These are phyloP conservation scores for Trichoderma sp. DNA, from an alignment of 2,329 filamentous ascomycete species.

Conservation along the genomic window DNA sequence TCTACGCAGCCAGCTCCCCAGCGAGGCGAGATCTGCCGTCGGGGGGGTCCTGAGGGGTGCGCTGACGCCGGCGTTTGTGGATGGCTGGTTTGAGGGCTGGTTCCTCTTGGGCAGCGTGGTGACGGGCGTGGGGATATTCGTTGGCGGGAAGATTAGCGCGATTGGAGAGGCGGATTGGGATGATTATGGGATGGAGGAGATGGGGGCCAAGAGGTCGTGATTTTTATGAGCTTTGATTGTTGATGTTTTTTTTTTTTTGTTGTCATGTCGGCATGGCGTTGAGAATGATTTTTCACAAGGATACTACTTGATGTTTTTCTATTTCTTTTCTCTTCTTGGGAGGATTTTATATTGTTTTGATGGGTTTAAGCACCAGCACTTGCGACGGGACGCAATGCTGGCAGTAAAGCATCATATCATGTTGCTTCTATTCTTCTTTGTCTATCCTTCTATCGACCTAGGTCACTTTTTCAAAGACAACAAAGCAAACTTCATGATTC, in stretches of 20 bases:
- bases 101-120: constrained; percentile 67
- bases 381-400: neutral
- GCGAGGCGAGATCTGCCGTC: constrained; percentile 73
- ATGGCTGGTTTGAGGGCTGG: constrained; percentile 86
- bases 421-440: neutral
- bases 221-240: neutral
- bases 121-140: constrained; percentile 70
- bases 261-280: constrained; percentile 6
- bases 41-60: constrained; percentile 75
- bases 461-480: neutral
- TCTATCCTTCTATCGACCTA: neutral
- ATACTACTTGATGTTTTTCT: neutral
- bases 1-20: constrained; percentile 73
- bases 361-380: neutral
- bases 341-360: neutral
- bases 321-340: neutral
- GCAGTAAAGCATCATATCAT: neutral
- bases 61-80: constrained; percentile 63
- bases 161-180: constrained; percentile 57
- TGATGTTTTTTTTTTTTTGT: neutral
- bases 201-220: constrained; percentile 65
- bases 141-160: constrained; percentile 60
- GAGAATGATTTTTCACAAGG: neutral
- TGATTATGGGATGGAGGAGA: constrained; percentile 63
- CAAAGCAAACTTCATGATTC: neutral